These are phyloP conservation scores for Stygiomarasmius scandens DNA, from an alignment of 1,284 basidiomycete genomes.

Conservation along the genomic window DNA sequence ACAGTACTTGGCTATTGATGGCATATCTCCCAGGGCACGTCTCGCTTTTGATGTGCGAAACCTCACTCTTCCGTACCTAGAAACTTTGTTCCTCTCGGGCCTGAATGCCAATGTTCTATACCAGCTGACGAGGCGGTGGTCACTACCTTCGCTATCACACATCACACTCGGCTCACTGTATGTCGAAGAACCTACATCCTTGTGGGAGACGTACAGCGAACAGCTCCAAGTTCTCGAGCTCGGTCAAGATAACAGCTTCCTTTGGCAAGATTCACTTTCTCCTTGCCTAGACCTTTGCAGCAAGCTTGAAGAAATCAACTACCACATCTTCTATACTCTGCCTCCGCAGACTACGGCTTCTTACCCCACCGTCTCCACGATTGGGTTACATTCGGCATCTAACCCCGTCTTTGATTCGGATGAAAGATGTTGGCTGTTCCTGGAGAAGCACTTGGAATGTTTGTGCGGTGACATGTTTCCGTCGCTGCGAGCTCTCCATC, in stretches of 20 bases:
- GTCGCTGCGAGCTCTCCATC: constrained; percentile 38
- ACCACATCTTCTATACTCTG: constrained; percentile 56
- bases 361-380: constrained; percentile 40
- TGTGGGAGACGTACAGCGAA: constrained; percentile 53
- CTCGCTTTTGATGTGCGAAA: constrained; percentile 27
- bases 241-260: constrained; percentile 55
- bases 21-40: constrained; percentile 37
- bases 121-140: constrained; percentile 50
- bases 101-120: constrained; percentile 53
- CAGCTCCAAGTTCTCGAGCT: constrained; percentile 60
- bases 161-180: constrained; percentile 46
- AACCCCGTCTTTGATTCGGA: constrained; percentile 40
- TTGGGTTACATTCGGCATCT: constrained; percentile 53
- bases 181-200: constrained; percentile 26
- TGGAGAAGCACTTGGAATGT: constrained; percentile 49
- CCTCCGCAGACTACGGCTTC: constrained; percentile 30
- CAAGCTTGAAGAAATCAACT: constrained; percentile 54
- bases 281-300: constrained; percentile 49
- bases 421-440: constrained; percentile 44
- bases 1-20: constrained; percentile 58
- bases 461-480: constrained; percentile 41
- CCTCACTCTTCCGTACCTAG: constrained; percentile 42
- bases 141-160: constrained; percentile 52
- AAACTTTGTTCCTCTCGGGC: constrained; percentile 54
- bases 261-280: constrained; percentile 47